Base-by-base conservation (phyloP, 2,329 filamentous ascomycete species). In the Elsinoe perseae region DNA sequence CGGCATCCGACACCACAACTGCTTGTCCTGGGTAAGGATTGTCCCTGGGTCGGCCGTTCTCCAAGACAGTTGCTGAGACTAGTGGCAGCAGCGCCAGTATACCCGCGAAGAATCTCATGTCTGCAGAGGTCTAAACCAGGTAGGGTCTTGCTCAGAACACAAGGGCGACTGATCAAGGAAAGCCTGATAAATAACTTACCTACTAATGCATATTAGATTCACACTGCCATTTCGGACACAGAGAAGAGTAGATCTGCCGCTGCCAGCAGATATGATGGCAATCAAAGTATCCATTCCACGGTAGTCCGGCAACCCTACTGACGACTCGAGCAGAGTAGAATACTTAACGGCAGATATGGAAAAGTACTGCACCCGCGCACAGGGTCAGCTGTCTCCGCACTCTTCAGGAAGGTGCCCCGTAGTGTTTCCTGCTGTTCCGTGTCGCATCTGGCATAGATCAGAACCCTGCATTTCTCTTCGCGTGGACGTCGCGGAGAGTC, bases 21-120 rank as follows among this genome's bases (percentile, higher is more conserved):
- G 73, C 73, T 18, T 73, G 48, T 25, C 48, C 67, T 3, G 69
- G 69, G 55, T 71, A 75, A 34, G 69, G 60, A 36, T 68, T 68
- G 32, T 68, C 60, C 34, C 73, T 65, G 1, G 68, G 61, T 57
- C 74, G 72, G 8, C 71, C 72, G 59, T 76, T 76, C 57, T 76
- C 66, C 28, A 73, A 61, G 54, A 75, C 74, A 1, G 69, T 72
- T 10, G 70, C 70, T 36, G 25, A 53, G 25, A 30, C 54, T 25
- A 48, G 54, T 14, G 44, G 44, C 16, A 50, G 21, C 14, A 50
- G 27, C 14, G 44, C 44, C n/a, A 50, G 25, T 32, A 50, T 3
- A 1, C 16, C 16, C 14, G 25, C 8, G 4, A 50, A 16, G 14
- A 50, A 16, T 16, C 27, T 32, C 44, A 50, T 50, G 12, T 3